Conservation (phyloP, 768 basidiomycete genomes). For the Russula virescens region DNA sequence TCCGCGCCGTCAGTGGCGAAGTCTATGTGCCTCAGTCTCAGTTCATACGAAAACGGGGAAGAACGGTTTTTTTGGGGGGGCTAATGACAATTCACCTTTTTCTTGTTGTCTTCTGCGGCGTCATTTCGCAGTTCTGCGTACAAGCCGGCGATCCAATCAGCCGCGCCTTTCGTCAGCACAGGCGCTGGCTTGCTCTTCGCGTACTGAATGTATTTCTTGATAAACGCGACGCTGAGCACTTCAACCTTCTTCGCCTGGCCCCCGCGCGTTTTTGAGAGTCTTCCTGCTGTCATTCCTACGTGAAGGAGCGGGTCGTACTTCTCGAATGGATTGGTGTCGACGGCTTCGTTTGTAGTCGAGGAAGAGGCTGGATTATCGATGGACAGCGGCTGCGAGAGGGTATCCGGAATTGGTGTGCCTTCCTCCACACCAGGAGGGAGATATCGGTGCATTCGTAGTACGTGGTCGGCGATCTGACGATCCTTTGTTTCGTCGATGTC, state of each 20-base stretch:
- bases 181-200: constrained; percentile 87
- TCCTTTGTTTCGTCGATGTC: constrained; percentile 95
- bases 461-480: constrained; percentile 93
- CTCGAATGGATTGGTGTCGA: constrained; percentile 81
- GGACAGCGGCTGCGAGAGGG: constrained; percentile 78
- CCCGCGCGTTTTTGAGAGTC: constrained; percentile 43
- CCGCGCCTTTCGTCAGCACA: constrained; percentile 84
- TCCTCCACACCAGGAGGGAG: constrained; percentile 95
- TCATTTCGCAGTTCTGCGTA: constrained; percentile 92
- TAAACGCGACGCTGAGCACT: constrained; percentile 86
- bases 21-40: constrained; percentile 49
- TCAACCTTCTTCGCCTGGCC: constrained; percentile 63
- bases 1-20: constrained; percentile 95
- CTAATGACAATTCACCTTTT: constrained; percentile 49
- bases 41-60: not conserved
- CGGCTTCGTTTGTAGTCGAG: constrained; percentile 41
- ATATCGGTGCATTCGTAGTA: constrained; percentile 95
- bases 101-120: constrained; percentile 81
- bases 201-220: constrained; percentile 99
- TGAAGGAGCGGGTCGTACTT: constrained; percentile 96
- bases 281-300: constrained; percentile 56
- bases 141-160: constrained; percentile 88
- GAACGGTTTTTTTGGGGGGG: no score
- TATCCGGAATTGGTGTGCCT: constrained; percentile 87
- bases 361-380: constrained; percentile 70